These are phyloP conservation scores for Fusarium sp. DNA, from an alignment of 2,329 filamentous ascomycete genomes.

Conservation along the genomic window DNA sequence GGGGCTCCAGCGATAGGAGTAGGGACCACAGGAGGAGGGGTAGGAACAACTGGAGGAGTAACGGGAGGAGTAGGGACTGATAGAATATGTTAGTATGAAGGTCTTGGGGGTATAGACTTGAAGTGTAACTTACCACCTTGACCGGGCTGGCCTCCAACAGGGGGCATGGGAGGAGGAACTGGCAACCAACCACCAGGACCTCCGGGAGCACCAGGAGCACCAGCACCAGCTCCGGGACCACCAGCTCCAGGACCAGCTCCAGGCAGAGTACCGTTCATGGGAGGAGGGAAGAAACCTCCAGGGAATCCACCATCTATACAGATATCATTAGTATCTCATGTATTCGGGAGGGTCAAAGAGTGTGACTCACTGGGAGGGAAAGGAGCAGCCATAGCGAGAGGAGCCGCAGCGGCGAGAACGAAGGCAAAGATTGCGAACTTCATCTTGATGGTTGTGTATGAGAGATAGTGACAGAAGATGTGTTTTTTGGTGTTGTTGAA, in stretches of 20 bases:
- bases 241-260: not conserved
- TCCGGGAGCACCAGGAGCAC: not conserved
- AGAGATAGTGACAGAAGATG: constrained; percentile 11
- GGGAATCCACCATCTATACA: constrained; percentile 8
- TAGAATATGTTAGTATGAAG: constrained; percentile 2
- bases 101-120: not conserved
- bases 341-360: not conserved
- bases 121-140: constrained; percentile 18
- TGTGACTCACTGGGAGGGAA: constrained; percentile 25
- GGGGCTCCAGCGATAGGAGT: constrained; percentile 11
- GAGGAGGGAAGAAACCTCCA: constrained; percentile 11
- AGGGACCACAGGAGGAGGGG: constrained; percentile 9
- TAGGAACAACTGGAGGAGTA: not conserved
- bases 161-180: not conserved
- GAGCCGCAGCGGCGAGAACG: constrained; percentile 32
- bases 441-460: constrained; percentile 33
- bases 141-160: not conserved
- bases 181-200: constrained; percentile 25
- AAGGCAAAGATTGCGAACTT: constrained; percentile 41
- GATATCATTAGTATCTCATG: constrained; percentile 14
- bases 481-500: constrained; percentile 8
- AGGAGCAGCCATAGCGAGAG: constrained; percentile 34
- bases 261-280: constrained; percentile 23
- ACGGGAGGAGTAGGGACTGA: constrained; percentile 6
- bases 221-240: not conserved